Evolutionary conservation across 2,329 filamentous ascomycete genomes (phyloP).

Genomic region (Daldinia sp.): DNA sequence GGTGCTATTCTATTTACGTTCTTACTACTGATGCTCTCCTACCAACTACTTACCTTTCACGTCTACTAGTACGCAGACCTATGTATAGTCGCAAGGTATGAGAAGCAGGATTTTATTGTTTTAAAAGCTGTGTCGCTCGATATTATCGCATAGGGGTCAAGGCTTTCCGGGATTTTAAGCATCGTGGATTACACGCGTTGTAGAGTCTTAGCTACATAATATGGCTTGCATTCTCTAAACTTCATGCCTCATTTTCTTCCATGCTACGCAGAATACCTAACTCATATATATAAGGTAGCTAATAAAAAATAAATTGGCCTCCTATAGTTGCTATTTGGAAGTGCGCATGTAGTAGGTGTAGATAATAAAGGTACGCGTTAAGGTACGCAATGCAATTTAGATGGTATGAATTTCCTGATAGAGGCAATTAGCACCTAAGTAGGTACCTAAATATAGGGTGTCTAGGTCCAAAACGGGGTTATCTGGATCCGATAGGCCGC

Average conservation of each 20-base stretch:
- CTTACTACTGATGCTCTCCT: neutral
- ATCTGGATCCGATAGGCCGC: slow-evolving; percentile 32
- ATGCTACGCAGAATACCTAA: neutral
- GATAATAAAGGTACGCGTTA: neutral
- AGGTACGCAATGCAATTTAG: neutral
- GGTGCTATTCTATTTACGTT: neutral
- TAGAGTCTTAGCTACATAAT: neutral
- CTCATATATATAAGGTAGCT: neutral
- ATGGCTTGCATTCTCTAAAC: neutral
- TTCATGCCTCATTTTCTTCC: neutral
- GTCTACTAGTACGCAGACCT: too few species aligned
- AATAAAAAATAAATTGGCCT: neutral
- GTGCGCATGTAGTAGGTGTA: neutral
- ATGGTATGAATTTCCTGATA: slow-evolving; percentile 5
- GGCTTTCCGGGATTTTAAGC: neutral
- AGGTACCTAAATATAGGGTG: slow-evolving; percentile 13
- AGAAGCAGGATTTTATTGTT: neutral
- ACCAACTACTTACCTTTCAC: neutral
- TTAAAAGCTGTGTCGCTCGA: neutral
- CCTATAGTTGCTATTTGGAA: neutral
- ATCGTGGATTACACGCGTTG: neutral
- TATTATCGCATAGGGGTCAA: neutral
- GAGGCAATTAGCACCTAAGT: slow-evolving; percentile 5
- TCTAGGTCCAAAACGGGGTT: slow-evolving; percentile 29
- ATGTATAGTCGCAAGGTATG: neutral